Base-by-base conservation (phyloP, 2,329 filamentous ascomycete species). In the Apiospora kogelbergensis region DNA sequence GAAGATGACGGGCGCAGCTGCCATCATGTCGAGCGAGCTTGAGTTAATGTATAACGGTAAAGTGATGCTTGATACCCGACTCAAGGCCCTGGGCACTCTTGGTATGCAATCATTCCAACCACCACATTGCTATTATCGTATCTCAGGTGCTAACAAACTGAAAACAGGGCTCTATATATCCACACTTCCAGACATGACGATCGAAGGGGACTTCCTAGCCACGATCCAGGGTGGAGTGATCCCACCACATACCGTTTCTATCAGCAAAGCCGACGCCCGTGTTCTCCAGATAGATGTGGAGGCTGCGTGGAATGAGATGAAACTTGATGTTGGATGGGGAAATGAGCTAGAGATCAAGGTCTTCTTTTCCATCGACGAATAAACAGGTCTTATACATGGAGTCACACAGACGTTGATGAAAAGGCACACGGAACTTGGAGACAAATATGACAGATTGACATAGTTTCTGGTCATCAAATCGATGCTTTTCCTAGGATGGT, bases 1-100 rank as follows among this genome's bases (percentile, higher is more conserved):
- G 2, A 97, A 98, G 80, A 97, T 98, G 93, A 94, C 94, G 0
- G 95, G 94, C 0, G 89, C 91, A 0, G 94, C 93, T 1, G 94
- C 94, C 0, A 86, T 97, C 9, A 82, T 91, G 1, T 85, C 84
- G 45, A 90, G 84, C n/a, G 84, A 87, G 37, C 85, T 90, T 60
- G 86, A 85, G 42, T 77, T 90, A 57, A 75, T 74, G 4, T 76
- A 73, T 9, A 90, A 88, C 68, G 89, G 89, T 0, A 83, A 89
- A 20, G 81, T 96, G 24, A 80, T 88, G 9, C 80, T 97, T 15
- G 88, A 89, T 74, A 88, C 91, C 1, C 88, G 86, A 17, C 77
- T 98, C 53, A 98, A 97, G 78, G 94, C 94, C 0, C 81, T 98
- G 1, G 95, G 95, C 0, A 85, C 85, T 24, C 83, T 93, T 22